Conservation (phyloP, 129 eudicot species). For the Tagetes erecta region DNA sequence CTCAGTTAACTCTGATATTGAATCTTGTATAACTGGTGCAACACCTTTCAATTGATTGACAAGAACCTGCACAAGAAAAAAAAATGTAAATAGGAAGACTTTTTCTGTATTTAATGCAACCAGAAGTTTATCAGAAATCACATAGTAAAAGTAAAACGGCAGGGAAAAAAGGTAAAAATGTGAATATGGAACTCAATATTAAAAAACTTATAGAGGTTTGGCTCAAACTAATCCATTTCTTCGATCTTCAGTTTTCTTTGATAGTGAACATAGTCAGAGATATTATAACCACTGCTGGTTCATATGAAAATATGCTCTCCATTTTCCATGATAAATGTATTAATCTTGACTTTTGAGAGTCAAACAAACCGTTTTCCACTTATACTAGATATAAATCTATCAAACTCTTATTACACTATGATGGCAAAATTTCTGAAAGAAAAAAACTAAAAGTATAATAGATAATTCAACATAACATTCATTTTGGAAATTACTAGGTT, state of each 20-base stretch:
- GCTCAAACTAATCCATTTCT: neutral
- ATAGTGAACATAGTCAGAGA: neutral
- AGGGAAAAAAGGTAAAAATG: neutral
- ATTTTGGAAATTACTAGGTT: slow-evolving; percentile 13
- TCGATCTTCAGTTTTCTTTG: neutral
- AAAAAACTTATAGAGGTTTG: neutral
- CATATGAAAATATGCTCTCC: neutral
- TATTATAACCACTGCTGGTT: neutral
- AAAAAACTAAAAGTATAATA: neutral
- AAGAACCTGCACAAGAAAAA: slow-evolving; percentile 58
- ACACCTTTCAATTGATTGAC: slow-evolving; percentile 94
- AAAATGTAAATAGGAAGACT: slow-evolving; percentile 22
- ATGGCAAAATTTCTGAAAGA: neutral
- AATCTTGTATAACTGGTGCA: slow-evolving; percentile 80
- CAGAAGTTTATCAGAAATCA: neutral
- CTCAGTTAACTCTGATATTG: slow-evolving; percentile 78
- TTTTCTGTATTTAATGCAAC: neutral
- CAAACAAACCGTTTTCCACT: slow-evolving; percentile 8
- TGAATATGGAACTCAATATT: slow-evolving; percentile 4
- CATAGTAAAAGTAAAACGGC: neutral
- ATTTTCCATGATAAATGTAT: neutral
- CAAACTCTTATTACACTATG: neutral
- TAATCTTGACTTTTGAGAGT: slow-evolving; percentile 12
- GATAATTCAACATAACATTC: neutral
- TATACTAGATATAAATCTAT: neutral